These are phyloP conservation scores for Kodamaea sagamina DNA, from an alignment of 805 yeast genomes.

Conservation along the genomic window DNA sequence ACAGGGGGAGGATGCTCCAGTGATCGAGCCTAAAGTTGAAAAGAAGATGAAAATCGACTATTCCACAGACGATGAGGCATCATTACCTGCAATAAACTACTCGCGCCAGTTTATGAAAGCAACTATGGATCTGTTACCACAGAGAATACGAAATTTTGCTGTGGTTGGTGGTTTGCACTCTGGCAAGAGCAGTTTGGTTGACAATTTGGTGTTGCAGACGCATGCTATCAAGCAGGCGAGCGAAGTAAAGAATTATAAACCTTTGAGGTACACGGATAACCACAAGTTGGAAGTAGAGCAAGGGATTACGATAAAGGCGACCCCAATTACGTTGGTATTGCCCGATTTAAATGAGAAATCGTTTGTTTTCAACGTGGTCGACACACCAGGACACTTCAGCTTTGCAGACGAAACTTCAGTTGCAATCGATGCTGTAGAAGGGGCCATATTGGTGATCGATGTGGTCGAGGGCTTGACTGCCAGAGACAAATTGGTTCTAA, in stretches of 20 bases:
- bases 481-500: conserved; percentile 51
- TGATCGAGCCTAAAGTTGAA: conserved; percentile 54
- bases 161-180: conserved; percentile 79
- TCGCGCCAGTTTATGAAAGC: conserved; percentile 62
- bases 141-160: conserved; percentile 70
- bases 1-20: conserved; percentile 51
- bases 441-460: conserved; percentile 73
- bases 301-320: conserved; percentile 64
- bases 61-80: conserved; percentile 24
- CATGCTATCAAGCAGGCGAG: conserved; percentile 43
- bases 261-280: conserved; percentile 69
- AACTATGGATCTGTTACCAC: conserved; percentile 50
- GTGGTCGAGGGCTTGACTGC: conserved; percentile 78
- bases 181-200: conserved; percentile 84
- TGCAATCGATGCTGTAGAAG: conserved; percentile 61
- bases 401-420: conserved; percentile 74
- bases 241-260: conserved; percentile 42
- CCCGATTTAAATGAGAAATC: conserved; percentile 56
- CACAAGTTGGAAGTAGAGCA: conserved; percentile 68
- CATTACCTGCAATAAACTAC: conserved; percentile 60
- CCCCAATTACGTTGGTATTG: conserved; percentile 62
- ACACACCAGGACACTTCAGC: conserved; percentile 90
- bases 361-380: conserved; percentile 62
- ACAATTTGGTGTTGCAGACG: conserved; percentile 64
- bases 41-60: conserved; percentile 40